Evolutionary conservation across 1,139 yeast genomes (phyloP).

Genomic region (Ogataea hybrid): DNA sequence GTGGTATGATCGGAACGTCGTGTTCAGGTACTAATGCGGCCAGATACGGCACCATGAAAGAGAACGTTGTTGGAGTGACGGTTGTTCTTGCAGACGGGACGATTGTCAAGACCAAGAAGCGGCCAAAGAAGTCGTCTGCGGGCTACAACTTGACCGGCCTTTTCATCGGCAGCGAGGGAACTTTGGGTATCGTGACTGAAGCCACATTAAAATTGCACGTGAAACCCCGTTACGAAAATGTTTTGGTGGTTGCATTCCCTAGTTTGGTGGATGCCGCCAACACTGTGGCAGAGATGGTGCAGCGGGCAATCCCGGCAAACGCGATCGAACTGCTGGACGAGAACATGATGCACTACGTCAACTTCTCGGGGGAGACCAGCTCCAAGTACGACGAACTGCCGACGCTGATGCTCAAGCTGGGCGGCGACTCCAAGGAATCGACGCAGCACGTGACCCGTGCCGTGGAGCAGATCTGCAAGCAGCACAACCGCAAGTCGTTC

Average conservation of each 20-base stretch:
- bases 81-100: slow-evolving; percentile 82
- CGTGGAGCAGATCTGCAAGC: slow-evolving; percentile 51
- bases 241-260: slow-evolving; percentile 66
- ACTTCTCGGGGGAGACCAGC: slow-evolving; percentile 57
- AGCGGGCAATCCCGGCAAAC: slow-evolving; percentile 60
- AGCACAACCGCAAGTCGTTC: slow-evolving; percentile 47
- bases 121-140: slow-evolving; percentile 77
- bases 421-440: slow-evolving; percentile 54
- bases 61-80: slow-evolving; percentile 66
- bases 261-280: slow-evolving; percentile 61
- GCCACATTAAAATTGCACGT: slow-evolving; percentile 69
- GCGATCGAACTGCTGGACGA: slow-evolving; percentile 71
- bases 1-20: slow-evolving; percentile 74
- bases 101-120: slow-evolving; percentile 62
- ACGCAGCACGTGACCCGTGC: slow-evolving; percentile 58
- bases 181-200: slow-evolving; percentile 73
- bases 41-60: slow-evolving; percentile 75
- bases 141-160: slow-evolving; percentile 71
- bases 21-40: slow-evolving; percentile 82
- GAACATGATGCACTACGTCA: slow-evolving; percentile 67
- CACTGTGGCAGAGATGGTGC: slow-evolving; percentile 58
- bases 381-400: slow-evolving; percentile 73
- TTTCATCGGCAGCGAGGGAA: slow-evolving; percentile 75
- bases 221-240: slow-evolving; percentile 58
- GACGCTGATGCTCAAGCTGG: slow-evolving; percentile 74